Evolutionary conservation across 345 rosid genomes (phyloP), one percentile per base, ranked within the genome.

Genomic region (Psidium friedrichsthalianum): DNA sequence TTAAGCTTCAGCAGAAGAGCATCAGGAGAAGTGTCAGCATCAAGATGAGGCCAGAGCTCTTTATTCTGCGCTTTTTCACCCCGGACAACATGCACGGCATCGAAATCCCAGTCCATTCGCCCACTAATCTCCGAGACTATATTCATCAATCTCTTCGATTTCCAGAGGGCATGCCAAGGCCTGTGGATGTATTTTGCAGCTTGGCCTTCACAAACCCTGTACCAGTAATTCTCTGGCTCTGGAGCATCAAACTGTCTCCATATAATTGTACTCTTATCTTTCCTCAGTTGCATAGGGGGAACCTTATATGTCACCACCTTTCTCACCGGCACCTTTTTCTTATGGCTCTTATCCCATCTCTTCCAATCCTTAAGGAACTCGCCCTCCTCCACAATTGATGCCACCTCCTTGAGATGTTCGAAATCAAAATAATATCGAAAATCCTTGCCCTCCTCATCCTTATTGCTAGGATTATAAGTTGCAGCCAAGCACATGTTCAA

Each of bases 71-170:
- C 98, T 85, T 95, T 96, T 90, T 96, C 98, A 32, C 99, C 98
- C 86, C 99, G 93, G 84, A 95, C 95, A 53, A 96, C 98, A 74
- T 96, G 99, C 84, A 91, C 96, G 0, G 98, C 95, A 87, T 96
- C 97, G 74, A 96, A 96, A 84, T 97, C 99, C 99, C 99, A 97
- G 88, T 97, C 98, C 99, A 97, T 94, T 88, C 80, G 91, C 84
- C 98, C 99, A 51, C 98, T 96, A 32, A 97, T 94, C 86, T 91
- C 96, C 1, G 97, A 83, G 59, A 97, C 98, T 49, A 97, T 96
- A 88, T 95, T 94, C 98, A 96, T 97, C 87, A 97, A 89, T 83
- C 98, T 94, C 95, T 97, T 97, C 1, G 98, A 97, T 89, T 97
- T 96, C 98, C 98, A 97, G 85, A 95, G 64, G 1, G 98, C 91